Evolutionary conservation across 148 eudicot species (phyloP).

Genomic region (Cornus controversa): DNA sequence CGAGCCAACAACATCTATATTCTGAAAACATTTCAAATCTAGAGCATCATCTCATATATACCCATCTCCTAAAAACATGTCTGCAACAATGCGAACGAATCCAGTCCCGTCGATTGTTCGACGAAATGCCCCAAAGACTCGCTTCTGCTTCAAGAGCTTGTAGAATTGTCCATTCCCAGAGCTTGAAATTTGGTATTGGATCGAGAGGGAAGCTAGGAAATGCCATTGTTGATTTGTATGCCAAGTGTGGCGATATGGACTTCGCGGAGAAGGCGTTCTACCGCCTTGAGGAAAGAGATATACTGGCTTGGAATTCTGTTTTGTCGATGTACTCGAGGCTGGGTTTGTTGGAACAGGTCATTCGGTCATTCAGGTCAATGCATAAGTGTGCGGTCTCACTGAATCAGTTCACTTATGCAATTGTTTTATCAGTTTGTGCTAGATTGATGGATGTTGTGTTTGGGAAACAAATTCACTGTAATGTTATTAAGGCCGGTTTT

Average conservation of each 20-base stretch:
- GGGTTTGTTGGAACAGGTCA: conserved; percentile 46
- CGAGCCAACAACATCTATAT: not conserved
- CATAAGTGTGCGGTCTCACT: conserved; percentile 38
- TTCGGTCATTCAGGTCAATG: conserved; percentile 46
- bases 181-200: conserved; percentile 49
- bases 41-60: conserved; percentile 10
- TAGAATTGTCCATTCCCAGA: conserved; percentile 49
- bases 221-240: conserved; percentile 76
- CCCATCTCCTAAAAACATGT: conserved; percentile 36
- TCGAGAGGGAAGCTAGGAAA: conserved; percentile 55
- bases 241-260: conserved; percentile 64
- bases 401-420: conserved; percentile 69
- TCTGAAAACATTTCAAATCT: conserved; percentile 10
- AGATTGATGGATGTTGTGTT: conserved; percentile 36
- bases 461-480: conserved; percentile 70
- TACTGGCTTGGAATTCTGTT: conserved; percentile 72
- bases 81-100: conserved; percentile 52
- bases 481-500: conserved; percentile 53
- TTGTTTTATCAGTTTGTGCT: conserved; percentile 70
- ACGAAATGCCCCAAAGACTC: conserved; percentile 70
- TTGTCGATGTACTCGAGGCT: conserved; percentile 58
- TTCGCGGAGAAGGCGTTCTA: conserved; percentile 54
- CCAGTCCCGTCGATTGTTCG: conserved; percentile 55
- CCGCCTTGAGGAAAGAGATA: conserved; percentile 51
- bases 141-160: conserved; percentile 23